These are phyloP conservation scores for Trichosporon ovoides DNA, from an alignment of 1,284 basidiomycete genomes.

Conservation along the genomic window DNA sequence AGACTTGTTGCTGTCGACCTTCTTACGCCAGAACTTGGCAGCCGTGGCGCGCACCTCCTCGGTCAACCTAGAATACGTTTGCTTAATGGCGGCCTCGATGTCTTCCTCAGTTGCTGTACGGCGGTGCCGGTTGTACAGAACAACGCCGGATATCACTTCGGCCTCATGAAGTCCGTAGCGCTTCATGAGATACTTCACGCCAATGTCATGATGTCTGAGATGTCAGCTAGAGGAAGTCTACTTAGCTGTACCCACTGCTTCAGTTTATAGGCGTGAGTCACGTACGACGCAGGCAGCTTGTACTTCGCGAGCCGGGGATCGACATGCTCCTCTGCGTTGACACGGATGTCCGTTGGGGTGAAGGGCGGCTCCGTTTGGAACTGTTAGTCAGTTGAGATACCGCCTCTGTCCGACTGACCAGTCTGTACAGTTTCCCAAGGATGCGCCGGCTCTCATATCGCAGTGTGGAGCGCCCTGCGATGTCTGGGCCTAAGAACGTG, in stretches of 20 bases:
- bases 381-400: neutral
- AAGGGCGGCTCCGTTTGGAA: neutral
- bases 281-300: slow-evolving; percentile 16
- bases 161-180: slow-evolving; percentile 26
- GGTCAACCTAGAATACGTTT: neutral
- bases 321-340: neutral
- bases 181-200: slow-evolving; percentile 17
- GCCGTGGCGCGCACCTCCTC: neutral
- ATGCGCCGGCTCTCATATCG: slow-evolving; percentile 20
- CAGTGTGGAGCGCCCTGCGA: neutral
- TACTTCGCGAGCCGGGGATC: slow-evolving; percentile 19
- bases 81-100: slow-evolving; percentile 16
- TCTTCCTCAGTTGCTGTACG: slow-evolving; percentile 20
- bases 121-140: slow-evolving; percentile 20
- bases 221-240: neutral
- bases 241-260: slow-evolving; percentile 15
- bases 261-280: slow-evolving; percentile 22
- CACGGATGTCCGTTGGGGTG: neutral
- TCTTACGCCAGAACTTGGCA: neutral
- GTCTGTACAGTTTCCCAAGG: slow-evolving; percentile 22
- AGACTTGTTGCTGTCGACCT: neutral
- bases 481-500: slow-evolving; percentile 27
- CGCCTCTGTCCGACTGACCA: slow-evolving; percentile 12
- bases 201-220: slow-evolving; percentile 9
- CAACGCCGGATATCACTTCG: slow-evolving; percentile 24